phyloP scores from a whole-genome alignment of 352 stramenopile species.

The Ophiocytium majus region DNA sequence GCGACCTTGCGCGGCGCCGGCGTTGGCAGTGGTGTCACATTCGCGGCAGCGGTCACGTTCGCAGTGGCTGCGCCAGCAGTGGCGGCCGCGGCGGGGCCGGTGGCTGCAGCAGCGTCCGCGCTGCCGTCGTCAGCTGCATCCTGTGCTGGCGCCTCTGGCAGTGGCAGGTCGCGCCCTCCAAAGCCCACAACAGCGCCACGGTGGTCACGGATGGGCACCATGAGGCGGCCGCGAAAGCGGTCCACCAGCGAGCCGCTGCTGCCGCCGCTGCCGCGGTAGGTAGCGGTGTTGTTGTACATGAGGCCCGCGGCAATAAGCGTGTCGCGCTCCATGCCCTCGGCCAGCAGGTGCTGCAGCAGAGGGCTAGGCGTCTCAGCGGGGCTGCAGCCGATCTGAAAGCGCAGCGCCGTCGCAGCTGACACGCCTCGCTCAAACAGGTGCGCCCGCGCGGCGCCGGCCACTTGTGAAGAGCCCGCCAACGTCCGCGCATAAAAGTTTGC shows the following conservation, averaged over 20 bases:
- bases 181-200: constrained; percentile 68
- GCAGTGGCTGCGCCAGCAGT: background rate
- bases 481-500: constrained; percentile 55
- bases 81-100: background rate
- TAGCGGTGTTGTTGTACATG: constrained; percentile 16
- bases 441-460: constrained; percentile 41
- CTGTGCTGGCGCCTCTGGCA: constrained; percentile 33
- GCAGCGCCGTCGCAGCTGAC: constrained; percentile 36
- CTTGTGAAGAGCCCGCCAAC: constrained; percentile 33
- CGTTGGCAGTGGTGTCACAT: background rate
- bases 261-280: background rate
- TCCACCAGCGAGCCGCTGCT: constrained; percentile 24
- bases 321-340: constrained; percentile 34
- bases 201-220: constrained; percentile 57
- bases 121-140: background rate
- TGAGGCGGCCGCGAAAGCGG: constrained; percentile 53
- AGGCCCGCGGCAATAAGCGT: constrained; percentile 47
- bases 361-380: constrained; percentile 35
- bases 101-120: background rate
- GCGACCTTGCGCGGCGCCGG: background rate
- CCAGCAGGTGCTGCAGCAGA: constrained; percentile 51
- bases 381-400: constrained; percentile 56
- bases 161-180: constrained; percentile 61
- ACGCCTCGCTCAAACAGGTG: constrained; percentile 48
- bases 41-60: background rate